Conservation (phyloP, 257 asterid genomes). For the Nicotiana attenuata region DNA sequence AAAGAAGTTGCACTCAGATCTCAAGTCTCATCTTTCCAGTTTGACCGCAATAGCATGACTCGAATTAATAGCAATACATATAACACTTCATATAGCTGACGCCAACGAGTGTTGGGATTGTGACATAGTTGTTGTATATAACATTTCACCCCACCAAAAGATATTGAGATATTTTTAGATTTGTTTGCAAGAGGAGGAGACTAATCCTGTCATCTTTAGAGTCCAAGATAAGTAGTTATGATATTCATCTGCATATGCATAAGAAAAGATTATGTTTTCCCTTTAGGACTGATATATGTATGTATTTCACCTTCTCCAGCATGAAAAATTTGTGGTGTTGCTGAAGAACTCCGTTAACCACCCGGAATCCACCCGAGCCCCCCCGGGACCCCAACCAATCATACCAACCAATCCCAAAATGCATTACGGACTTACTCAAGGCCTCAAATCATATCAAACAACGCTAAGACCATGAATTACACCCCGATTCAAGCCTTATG, state of each 20-base stretch:
- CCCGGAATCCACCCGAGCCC: no score
- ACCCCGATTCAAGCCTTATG: no score
- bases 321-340: slow-evolving; percentile 67
- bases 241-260: not conserved
- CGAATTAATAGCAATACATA: not conserved
- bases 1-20: not conserved
- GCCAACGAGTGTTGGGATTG: not conserved
- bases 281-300: not conserved
- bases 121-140: not conserved
- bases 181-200: not conserved
- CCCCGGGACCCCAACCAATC: no score
- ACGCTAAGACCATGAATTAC: no score
- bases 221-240: not conserved
- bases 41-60: not conserved
- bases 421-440: no score
- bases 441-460: no score
- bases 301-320: slow-evolving; percentile 37
- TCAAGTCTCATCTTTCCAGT: not conserved
- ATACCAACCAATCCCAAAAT: no score
- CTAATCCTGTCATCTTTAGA: not conserved
- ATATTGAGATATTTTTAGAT: not conserved
- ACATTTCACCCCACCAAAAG: not conserved
- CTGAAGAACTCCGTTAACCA: no score
- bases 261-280: not conserved
- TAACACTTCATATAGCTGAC: not conserved